Evolutionary conservation across 805 yeast genomes (phyloP).

Genomic region (Hyphopichia homilentoma): DNA sequence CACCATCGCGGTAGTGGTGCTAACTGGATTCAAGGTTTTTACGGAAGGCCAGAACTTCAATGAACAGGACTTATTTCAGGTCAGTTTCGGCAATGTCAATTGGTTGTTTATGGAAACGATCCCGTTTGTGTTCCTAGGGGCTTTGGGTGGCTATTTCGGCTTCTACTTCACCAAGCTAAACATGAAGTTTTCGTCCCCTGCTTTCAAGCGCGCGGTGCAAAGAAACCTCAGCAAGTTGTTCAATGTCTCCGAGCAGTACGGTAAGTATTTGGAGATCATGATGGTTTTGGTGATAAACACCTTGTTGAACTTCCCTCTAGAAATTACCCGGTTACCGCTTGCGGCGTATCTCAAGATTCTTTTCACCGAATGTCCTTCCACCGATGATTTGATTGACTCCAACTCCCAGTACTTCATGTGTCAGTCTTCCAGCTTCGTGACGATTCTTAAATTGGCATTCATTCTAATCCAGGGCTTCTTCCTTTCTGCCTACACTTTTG

Average conservation of each 20-base stretch:
- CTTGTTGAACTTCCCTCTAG: conserved; percentile 51
- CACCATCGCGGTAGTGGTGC: conserved; percentile 62
- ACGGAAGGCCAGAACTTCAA: conserved; percentile 37
- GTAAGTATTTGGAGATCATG: conserved; percentile 46
- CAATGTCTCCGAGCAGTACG: conserved; percentile 14
- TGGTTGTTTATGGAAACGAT: conserved; percentile 71
- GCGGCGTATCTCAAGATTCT: conserved; percentile 55
- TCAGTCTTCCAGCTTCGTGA: conserved; percentile 19
- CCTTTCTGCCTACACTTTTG: conserved; percentile 66
- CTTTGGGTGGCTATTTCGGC: conserved; percentile 68
- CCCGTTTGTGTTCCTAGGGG: conserved; percentile 71
- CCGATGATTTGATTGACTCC: conserved; percentile 6
- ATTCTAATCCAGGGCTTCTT: conserved; percentile 50
- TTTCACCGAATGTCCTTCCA: conserved; percentile 61
- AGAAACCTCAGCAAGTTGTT: conserved; percentile 15
- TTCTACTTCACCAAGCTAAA: conserved; percentile 48
- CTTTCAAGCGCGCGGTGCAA: conserved; percentile 32
- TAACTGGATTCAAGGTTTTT: conserved; percentile 39
- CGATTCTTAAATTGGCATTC: conserved; percentile 27
- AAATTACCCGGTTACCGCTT: conserved; percentile 52
- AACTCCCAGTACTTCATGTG: conserved; percentile 36
- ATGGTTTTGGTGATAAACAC: conserved; percentile 49
- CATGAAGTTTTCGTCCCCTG: conserved; percentile 19
- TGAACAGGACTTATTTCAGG: conserved; percentile 53
- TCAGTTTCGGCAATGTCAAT: conserved; percentile 63